These are phyloP conservation scores for Xylariaceae sp. DNA, from an alignment of 2,329 filamentous ascomycete species.

Conservation along the genomic window DNA sequence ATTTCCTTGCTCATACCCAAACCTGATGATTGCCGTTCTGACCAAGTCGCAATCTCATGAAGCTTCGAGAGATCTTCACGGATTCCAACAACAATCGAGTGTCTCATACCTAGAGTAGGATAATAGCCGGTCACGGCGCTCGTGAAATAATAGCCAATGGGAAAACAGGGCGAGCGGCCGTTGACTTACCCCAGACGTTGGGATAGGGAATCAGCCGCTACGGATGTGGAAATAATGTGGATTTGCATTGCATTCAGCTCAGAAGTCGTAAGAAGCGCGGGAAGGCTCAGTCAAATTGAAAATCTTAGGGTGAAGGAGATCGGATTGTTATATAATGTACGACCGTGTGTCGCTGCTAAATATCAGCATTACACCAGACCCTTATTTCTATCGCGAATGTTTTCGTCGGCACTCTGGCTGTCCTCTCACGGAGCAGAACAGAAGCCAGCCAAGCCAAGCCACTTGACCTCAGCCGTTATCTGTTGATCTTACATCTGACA, in stretches of 20 bases:
- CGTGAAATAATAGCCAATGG: conserved; percentile 17
- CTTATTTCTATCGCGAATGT: not conserved
- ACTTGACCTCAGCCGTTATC: conserved; percentile 12
- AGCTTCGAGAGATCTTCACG: not conserved
- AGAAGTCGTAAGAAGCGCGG: conserved; percentile 17
- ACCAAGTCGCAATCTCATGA: conserved; percentile 12
- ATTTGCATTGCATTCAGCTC: conserved; percentile 18
- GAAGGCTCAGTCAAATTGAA: conserved; percentile 1
- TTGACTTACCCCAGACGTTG: conserved; percentile 20
- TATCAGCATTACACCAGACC: not conserved
- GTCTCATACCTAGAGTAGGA: conserved; percentile 4
- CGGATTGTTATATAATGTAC: not conserved
- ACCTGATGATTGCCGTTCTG: conserved; percentile 16
- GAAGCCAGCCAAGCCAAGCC: conserved; percentile 9
- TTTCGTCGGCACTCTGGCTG: conserved; percentile 5
- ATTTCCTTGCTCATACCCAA: conserved; percentile 14
- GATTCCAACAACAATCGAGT: not conserved
- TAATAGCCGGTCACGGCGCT: conserved; percentile 10
- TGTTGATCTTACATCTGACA: conserved; percentile 15
- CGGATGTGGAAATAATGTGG: conserved; percentile 10
- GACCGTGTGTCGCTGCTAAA: not conserved
- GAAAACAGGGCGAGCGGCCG: conserved; percentile 21
- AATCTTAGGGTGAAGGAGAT: conserved; percentile 10
- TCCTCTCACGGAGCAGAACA: conserved; percentile 1
- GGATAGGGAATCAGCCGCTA: conserved; percentile 18